Percentiles rank a stretch among this genome's conserved stretches.
Conservation (phyloP, 768 basidiomycete species). For the Collybia sordida region DNA sequence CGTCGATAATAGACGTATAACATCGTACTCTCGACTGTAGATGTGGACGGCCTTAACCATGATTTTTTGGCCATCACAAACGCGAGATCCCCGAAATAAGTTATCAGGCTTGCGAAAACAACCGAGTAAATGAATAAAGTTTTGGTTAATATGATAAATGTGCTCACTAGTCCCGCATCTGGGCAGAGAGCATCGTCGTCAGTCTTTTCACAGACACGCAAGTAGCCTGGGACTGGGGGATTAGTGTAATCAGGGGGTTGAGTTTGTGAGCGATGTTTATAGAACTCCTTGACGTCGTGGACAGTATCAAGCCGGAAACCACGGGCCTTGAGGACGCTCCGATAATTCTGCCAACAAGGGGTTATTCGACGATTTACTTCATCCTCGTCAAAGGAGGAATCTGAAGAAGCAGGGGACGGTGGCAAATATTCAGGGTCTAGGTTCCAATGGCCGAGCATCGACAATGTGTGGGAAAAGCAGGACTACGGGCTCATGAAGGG, state of each 20-base stretch:
- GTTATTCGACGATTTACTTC: constrained; percentile 57
- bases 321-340: constrained; percentile 39
- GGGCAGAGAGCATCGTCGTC: constrained; percentile 66
- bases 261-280: constrained; percentile 26
- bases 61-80: constrained; percentile 49
- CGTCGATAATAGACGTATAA: constrained; percentile 55
- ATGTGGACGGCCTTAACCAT: constrained; percentile 70
- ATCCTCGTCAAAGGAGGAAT: constrained; percentile 56
- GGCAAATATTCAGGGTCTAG: constrained; percentile 24
- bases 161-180: constrained; percentile 68
- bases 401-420: constrained; percentile 44
- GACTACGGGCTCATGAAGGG: constrained; percentile 1
- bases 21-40: constrained; percentile 60
- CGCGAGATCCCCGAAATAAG: constrained; percentile 65
- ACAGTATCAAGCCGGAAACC: constrained; percentile 71
- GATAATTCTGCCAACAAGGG: constrained; percentile 64
- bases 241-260: constrained; percentile 8
- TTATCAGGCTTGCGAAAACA: constrained; percentile 57
- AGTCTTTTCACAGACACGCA: constrained; percentile 26
- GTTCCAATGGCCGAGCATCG: constrained; percentile 22
- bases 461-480: constrained; percentile 3
- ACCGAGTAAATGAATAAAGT: constrained; percentile 9
- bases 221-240: constrained; percentile 27
- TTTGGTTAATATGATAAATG: not conserved
- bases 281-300: constrained; percentile 62